Evolutionary conservation across 305 asterid species (phyloP).

Genomic region (Ilex paraguariensis): DNA sequence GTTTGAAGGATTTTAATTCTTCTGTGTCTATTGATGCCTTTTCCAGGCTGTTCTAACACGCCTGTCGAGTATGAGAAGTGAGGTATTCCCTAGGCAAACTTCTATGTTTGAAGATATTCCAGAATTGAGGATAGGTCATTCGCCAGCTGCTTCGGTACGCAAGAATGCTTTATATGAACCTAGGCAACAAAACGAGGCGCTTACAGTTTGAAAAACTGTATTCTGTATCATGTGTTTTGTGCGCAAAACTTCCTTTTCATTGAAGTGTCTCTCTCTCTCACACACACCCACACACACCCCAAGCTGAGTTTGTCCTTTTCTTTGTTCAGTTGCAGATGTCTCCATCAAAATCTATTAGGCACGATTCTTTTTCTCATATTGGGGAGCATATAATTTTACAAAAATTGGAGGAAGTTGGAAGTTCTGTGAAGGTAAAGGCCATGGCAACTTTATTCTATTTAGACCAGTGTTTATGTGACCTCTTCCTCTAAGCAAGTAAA

Average conservation of each 20-base stretch:
- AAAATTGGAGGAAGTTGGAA: constrained; percentile 68
- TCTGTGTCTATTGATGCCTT: constrained; percentile 10
- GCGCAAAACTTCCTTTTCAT: not conserved
- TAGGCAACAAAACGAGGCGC: not conserved
- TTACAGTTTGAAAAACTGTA: not conserved
- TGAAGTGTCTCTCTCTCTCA: constrained; percentile 2
- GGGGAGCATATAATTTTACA: constrained; percentile 46
- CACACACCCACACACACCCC: not conserved
- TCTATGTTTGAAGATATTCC: constrained; percentile 36
- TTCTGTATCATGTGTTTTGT: not conserved
- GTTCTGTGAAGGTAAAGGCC: constrained; percentile 53
- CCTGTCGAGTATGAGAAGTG: constrained; percentile 43
- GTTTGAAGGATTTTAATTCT: not conserved
- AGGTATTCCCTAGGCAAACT: constrained; percentile 33
- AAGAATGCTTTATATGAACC: not conserved
- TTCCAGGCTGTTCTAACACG: constrained; percentile 61
- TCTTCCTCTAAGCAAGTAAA: not conserved
- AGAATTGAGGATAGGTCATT: constrained; percentile 27
- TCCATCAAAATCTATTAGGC: constrained; percentile 32
- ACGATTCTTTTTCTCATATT: constrained; percentile 26
- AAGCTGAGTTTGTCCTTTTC: not conserved
- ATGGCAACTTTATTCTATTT: not conserved
- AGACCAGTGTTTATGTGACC: not conserved
- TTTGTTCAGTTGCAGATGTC: constrained; percentile 38
- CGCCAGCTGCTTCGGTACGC: constrained; percentile 47